Evolutionary conservation across 1,139 yeast species (phyloP).

Genomic region (Pichia sp.): DNA sequence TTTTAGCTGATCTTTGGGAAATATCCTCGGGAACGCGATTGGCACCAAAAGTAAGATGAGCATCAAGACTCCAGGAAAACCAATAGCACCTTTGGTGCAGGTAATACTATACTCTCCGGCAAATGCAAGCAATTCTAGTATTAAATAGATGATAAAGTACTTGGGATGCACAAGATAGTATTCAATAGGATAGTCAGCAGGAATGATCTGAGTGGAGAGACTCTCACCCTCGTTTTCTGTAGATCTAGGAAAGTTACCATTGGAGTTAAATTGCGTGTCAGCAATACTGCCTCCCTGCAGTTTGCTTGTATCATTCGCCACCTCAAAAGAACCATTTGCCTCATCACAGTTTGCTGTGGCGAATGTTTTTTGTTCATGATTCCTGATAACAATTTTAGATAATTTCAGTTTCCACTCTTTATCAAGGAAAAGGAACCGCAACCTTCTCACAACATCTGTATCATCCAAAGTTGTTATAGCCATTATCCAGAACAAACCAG

Average conservation of each 20-base stretch:
- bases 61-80: slow-evolving; percentile 83
- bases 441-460: slow-evolving; percentile 58
- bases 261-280: neutral
- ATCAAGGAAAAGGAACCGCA: slow-evolving; percentile 66
- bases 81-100: slow-evolving; percentile 85
- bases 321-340: neutral
- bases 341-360: neutral
- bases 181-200: slow-evolving; percentile 26
- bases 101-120: slow-evolving; percentile 83
- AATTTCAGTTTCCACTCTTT: slow-evolving; percentile 27
- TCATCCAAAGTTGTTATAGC: slow-evolving; percentile 74
- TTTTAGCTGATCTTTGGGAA: slow-evolving; percentile 57
- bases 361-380: neutral
- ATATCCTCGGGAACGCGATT: slow-evolving; percentile 52
- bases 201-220: slow-evolving; percentile 5
- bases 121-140: slow-evolving; percentile 61
- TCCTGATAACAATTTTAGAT: slow-evolving; percentile 8
- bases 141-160: slow-evolving; percentile 52
- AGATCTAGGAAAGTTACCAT: neutral
- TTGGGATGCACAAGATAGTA: slow-evolving; percentile 37
- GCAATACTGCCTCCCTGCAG: neutral
- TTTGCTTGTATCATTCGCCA: neutral
- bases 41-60: slow-evolving; percentile 48
- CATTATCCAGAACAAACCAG: slow-evolving; percentile 92
- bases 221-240: neutral